Evolutionary conservation across 2,329 filamentous ascomycete genomes (phyloP).

Genomic region (Knufia fluminis): DNA sequence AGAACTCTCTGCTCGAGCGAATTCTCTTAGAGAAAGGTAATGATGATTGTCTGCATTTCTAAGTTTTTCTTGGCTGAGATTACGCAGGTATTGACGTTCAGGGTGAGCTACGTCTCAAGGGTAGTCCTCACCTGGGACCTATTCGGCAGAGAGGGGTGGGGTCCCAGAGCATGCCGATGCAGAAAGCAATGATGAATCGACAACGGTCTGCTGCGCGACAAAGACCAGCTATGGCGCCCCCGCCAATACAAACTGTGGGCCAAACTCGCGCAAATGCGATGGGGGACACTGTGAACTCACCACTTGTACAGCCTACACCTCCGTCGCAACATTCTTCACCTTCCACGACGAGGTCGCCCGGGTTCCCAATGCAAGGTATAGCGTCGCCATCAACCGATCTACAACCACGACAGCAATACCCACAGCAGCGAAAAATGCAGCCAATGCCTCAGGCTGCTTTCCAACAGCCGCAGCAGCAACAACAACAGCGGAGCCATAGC

Average conservation of each 20-base stretch:
- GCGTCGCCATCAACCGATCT: constrained; percentile 52
- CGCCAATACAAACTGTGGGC: constrained; percentile 24
- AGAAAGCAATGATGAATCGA: constrained; percentile 70
- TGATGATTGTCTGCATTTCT: constrained; percentile 1
- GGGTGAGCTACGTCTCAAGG: constrained; percentile 86
- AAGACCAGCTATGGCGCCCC: constrained; percentile 20
- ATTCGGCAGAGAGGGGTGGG: constrained; percentile 47
- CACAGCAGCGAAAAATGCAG: constrained; percentile 33
- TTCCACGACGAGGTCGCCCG: constrained; percentile 52
- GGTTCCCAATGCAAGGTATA: constrained; percentile 51
- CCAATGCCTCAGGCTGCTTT: constrained; percentile 31
- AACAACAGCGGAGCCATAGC: constrained; percentile 28
- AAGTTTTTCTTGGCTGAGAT: neutral
- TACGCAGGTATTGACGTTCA: constrained; percentile 84
- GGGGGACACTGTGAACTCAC: constrained; percentile 20
- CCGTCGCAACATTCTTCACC: constrained; percentile 69
- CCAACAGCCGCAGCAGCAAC: constrained; percentile 36
- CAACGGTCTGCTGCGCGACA: constrained; percentile 41
- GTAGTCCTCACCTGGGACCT: constrained; percentile 65
- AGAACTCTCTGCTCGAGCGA: constrained; percentile 91
- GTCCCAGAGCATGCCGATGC: constrained; percentile 66
- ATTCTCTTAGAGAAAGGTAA: constrained; percentile 92
- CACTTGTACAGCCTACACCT: constrained; percentile 58
- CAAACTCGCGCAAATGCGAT: constrained; percentile 25
- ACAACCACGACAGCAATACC: constrained; percentile 39